A percentile compares a stretch with the other conserved stretches of the same genome.
Evolutionary conservation across 2,329 filamentous ascomycete genomes (phyloP).

Genomic region (Botrytis sinoallii): DNA sequence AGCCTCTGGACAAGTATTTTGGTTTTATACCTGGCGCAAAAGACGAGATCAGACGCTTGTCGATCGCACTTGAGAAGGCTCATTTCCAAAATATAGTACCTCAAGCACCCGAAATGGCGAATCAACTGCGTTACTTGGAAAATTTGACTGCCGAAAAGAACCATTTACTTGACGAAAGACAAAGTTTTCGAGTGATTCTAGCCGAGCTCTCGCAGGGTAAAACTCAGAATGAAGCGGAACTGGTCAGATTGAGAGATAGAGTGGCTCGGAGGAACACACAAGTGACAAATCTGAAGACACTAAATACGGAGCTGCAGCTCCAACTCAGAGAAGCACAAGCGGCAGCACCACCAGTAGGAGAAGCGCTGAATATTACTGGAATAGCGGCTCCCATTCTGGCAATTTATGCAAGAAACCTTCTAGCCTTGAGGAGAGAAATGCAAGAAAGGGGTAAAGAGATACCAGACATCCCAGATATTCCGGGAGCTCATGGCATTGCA

Average conservation of each 20-base stretch:
- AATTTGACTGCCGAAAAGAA: neutral
- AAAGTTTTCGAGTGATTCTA: neutral
- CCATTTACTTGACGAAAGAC: neutral
- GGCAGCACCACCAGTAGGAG: neutral
- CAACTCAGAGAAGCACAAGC: neutral
- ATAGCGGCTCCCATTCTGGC: neutral
- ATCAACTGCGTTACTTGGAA: neutral
- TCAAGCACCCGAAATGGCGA: too few species aligned
- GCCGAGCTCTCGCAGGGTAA: neutral
- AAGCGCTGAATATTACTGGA: neutral
- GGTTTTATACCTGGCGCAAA: neutral
- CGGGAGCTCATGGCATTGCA: neutral
- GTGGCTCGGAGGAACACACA: neutral
- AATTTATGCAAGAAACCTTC: neutral
- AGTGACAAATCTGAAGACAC: neutral
- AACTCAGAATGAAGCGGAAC: neutral
- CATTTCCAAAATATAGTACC: neutral
- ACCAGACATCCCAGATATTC: neutral
- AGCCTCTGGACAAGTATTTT: neutral
- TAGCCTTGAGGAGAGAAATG: neutral
- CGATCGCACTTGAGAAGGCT: neutral
- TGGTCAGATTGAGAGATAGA: neutral
- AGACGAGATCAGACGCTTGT: neutral
- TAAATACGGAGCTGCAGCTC: neutral
- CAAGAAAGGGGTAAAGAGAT: neutral